A percentile compares a stretch with the other conserved stretches of the same genome.
phyloP scores from a whole-genome alignment of 2,329 filamentous ascomycete genomes.

The Scedosporium apiospermum region DNA sequence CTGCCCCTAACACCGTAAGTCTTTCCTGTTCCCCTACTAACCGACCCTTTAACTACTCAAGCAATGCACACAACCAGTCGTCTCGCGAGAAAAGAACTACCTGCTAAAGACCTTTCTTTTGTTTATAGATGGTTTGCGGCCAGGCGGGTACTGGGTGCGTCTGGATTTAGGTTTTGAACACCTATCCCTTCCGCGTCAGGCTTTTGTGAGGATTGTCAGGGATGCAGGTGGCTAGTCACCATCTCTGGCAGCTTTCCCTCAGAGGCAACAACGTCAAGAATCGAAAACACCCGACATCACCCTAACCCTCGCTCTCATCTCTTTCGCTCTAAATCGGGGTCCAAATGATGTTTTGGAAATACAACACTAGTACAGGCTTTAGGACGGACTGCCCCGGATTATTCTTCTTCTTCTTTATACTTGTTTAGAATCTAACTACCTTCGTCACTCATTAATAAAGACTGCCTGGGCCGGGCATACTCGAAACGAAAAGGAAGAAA shows the following conservation, averaged over 20 bases:
- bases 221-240: neutral
- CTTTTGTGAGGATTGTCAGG: neutral
- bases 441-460: neutral
- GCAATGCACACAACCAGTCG: neutral
- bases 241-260: neutral
- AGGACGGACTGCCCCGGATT: neutral
- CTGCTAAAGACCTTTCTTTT: neutral
- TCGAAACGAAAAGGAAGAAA: neutral
- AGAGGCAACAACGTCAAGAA: neutral
- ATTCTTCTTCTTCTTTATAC: neutral
- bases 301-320: neutral
- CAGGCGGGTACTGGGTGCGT: neutral
- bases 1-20: conserved; percentile 11
- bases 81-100: neutral
- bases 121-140: neutral
- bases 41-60: neutral
- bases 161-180: neutral
- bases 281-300: neutral
- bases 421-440: neutral
- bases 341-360: neutral
- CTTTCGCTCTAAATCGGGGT: neutral
- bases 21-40: neutral
- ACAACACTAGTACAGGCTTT: neutral
- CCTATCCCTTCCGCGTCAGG: neutral
- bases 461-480: neutral